Evolutionary conservation across 495 filamentous ascomycete species (phyloP).

Genomic region (Podospora fimiseda): DNA sequence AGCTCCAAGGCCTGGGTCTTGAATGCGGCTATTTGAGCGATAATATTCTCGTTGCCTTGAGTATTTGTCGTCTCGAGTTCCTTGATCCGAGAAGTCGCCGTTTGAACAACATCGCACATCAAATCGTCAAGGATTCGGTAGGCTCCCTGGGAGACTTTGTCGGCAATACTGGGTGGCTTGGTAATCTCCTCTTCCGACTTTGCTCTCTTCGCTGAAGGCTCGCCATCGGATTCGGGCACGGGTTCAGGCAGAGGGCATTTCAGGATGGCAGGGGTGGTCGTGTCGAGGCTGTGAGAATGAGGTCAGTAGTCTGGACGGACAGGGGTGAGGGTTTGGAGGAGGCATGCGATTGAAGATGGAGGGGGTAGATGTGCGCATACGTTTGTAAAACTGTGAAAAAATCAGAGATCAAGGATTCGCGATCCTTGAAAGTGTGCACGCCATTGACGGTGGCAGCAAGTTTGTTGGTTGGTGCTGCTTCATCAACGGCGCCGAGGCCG

Average conservation of each 20-base stretch:
- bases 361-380: conserved; percentile 25
- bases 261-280: conserved; percentile 34
- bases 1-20: conserved; percentile 36
- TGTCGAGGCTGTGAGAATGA: conserved; percentile 35
- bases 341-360: conserved; percentile 3
- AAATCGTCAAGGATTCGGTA: conserved; percentile 43
- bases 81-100: conserved; percentile 32
- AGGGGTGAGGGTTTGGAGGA: not conserved
- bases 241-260: conserved; percentile 37
- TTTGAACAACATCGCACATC: conserved; percentile 37
- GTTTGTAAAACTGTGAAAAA: conserved; percentile 40
- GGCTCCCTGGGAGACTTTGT: conserved; percentile 35
- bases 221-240: conserved; percentile 27
- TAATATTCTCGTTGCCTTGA: conserved; percentile 22
- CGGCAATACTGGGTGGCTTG: conserved; percentile 34
- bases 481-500: conserved; percentile 18
- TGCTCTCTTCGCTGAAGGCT: conserved; percentile 41
- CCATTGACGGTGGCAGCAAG: conserved; percentile 20
- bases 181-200: conserved; percentile 32
- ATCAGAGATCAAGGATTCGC: conserved; percentile 29
- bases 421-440: conserved; percentile 14
- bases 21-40: conserved; percentile 35
- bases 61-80: conserved; percentile 30
- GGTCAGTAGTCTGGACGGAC: conserved; percentile 2
- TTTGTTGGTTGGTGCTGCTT: conserved; percentile 23